A percentile compares a stretch with the other conserved stretches of the same genome.
Evolutionary conservation across 106 monocot species (phyloP).

Genomic region (Acanthochlamys bracteata): DNA sequence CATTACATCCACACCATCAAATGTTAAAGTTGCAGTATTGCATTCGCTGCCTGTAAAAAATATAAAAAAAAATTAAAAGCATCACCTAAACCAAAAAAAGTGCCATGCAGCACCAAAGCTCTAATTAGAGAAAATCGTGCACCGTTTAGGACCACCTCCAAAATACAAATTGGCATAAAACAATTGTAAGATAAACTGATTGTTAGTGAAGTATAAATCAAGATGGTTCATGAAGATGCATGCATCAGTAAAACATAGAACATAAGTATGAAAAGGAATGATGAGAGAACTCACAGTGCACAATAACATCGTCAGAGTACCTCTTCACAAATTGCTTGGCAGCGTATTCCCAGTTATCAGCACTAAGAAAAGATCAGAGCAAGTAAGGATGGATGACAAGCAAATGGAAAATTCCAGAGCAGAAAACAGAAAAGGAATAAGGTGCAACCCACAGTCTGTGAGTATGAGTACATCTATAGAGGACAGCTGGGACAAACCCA

Average conservation of each 20-base stretch:
- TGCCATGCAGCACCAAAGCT: conserved; percentile 45
- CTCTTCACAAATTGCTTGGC: conserved; percentile 74
- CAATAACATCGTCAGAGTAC: conserved; percentile 65
- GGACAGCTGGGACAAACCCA: too few species aligned
- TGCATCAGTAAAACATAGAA: neutral
- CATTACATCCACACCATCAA: conserved; percentile 88
- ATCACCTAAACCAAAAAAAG: neutral
- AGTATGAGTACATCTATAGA: too few species aligned
- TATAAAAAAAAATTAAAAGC: neutral
- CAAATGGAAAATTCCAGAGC: neutral
- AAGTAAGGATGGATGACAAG: neutral
- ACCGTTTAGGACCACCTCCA: neutral
- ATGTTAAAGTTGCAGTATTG: conserved; percentile 50
- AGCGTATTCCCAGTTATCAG: conserved; percentile 74
- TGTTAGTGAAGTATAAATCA: too few species aligned
- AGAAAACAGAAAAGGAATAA: neutral
- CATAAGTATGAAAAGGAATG: neutral
- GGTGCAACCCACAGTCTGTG: too few species aligned
- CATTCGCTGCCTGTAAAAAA: conserved; percentile 63
- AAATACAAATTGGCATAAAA: neutral
- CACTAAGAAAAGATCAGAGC: conserved; percentile 26
- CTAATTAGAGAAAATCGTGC: neutral
- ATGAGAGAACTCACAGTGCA: conserved; percentile 53
- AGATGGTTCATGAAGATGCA: too few species aligned
- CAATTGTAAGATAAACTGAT: too few species aligned